Percentiles rank a stretch among this genome's conserved stretches.
Evolutionary conservation across 2,329 filamentous ascomycete species (phyloP).

Genomic region (Alternaria sp.): DNA sequence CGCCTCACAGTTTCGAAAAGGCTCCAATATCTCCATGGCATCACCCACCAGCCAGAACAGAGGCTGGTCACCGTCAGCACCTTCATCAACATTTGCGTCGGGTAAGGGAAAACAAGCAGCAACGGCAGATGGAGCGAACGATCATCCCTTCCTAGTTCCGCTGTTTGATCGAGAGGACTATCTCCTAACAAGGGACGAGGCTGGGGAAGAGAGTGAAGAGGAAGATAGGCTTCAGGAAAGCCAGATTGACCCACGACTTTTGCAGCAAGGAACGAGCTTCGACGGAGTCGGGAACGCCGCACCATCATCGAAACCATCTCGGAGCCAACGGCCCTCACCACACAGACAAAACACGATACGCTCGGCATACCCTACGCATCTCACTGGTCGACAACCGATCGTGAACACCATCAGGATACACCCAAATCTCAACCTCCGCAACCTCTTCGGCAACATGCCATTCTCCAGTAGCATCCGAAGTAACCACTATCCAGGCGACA

Average conservation of each 20-base stretch:
- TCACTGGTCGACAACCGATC: slow-evolving; percentile 24
- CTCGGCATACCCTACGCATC: slow-evolving; percentile 26
- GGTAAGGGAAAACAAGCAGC: slow-evolving; percentile 16
- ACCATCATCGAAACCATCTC: slow-evolving; percentile 12
- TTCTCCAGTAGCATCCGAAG: slow-evolving; percentile 19
- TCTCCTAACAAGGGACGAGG: slow-evolving; percentile 18
- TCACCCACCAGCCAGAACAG: slow-evolving; percentile 14
- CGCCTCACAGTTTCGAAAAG: slow-evolving; percentile 5
- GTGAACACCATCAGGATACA: slow-evolving; percentile 30
- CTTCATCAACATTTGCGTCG: slow-evolving; percentile 5
- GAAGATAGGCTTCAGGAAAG: slow-evolving; percentile 7
- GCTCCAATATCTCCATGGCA: slow-evolving; percentile 14
- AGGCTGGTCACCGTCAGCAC: slow-evolving; percentile 8
- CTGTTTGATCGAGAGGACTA: slow-evolving; percentile 31
- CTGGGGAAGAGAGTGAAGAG: slow-evolving; percentile 15
- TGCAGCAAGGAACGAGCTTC: slow-evolving; percentile 3
- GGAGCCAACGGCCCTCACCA: slow-evolving; percentile 11
- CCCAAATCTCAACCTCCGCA: slow-evolving; percentile 26
- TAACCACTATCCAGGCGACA: slow-evolving; percentile 14
- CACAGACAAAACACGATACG: slow-evolving; percentile 9
- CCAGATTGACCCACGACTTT: slow-evolving; percentile 20
- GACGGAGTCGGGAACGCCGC: neutral
- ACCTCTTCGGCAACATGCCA: slow-evolving; percentile 24
- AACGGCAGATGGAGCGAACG: neutral
- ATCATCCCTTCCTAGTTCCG: slow-evolving; percentile 16